phyloP scores from a whole-genome alignment of 2,329 filamentous ascomycete genomes.

The Talaromyces sp. region DNA sequence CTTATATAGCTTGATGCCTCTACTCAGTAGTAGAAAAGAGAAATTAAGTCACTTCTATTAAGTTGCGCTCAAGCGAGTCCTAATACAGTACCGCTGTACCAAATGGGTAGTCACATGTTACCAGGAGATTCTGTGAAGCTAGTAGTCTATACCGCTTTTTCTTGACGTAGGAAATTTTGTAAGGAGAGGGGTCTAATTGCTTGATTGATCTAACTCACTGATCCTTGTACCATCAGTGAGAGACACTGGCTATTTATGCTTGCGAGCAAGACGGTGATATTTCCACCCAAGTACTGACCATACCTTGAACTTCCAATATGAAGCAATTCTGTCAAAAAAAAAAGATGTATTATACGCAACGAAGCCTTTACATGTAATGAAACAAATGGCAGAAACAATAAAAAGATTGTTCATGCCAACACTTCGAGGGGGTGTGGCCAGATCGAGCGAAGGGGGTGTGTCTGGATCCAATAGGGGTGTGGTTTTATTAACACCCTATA shows the following conservation, averaged over 20 bases:
- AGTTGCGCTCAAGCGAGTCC: too few species aligned
- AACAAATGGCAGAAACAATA: background rate
- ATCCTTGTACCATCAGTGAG: background rate
- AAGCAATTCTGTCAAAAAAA: background rate
- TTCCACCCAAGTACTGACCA: background rate
- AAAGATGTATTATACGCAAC: background rate
- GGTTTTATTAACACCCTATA: too few species aligned
- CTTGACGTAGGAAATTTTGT: background rate
- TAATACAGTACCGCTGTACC: too few species aligned
- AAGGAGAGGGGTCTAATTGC: background rate
- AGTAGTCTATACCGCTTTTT: too few species aligned
- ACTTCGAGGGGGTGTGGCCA: background rate
- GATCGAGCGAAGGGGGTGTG: too few species aligned
- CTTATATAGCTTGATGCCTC: too few species aligned
- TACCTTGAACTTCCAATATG: background rate
- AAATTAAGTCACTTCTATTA: too few species aligned
- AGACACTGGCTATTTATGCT: background rate
- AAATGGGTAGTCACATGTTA: too few species aligned
- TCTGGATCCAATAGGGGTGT: background rate
- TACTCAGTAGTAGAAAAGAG: too few species aligned
- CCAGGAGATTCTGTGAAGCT: too few species aligned
- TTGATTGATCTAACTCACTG: background rate
- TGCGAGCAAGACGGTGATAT: background rate
- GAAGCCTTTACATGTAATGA: background rate
- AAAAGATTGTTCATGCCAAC: background rate